Conservation (phyloP, 2,329 filamentous ascomycete species). For the Cryphonectria japonica region DNA sequence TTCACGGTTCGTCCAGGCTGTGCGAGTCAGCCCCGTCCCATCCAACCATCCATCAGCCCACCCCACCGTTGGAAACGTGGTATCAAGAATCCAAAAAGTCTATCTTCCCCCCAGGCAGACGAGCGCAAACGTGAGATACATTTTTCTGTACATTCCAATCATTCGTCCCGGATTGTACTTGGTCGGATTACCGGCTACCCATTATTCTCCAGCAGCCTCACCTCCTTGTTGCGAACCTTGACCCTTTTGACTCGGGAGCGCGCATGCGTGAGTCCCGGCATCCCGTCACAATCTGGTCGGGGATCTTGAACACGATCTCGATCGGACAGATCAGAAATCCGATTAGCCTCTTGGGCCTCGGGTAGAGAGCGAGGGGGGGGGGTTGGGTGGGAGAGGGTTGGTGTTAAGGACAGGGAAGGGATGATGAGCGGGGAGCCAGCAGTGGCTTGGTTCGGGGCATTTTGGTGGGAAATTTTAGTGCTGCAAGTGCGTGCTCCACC, state of each 20-base stretch:
- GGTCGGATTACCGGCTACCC: not conserved
- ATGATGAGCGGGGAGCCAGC: not conserved
- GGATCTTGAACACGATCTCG: slow-evolving; percentile 28
- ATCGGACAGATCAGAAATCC: slow-evolving; percentile 22
- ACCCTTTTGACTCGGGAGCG: not conserved
- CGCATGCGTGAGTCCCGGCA: not conserved
- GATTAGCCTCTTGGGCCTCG: slow-evolving; percentile 15
- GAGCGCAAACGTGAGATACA: no score
- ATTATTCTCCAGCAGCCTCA: not conserved
- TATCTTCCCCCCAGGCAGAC: no score
- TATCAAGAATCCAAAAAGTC: not conserved
- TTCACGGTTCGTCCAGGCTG: not conserved
- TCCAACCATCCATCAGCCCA: not conserved
- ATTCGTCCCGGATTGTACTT: not conserved
- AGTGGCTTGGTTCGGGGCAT: slow-evolving; percentile 3
- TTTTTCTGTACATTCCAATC: no score
- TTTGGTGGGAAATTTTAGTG: slow-evolving; percentile 17
- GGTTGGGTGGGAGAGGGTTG: no score
- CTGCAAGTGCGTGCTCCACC: not conserved
- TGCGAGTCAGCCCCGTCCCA: slow-evolving; percentile 1
- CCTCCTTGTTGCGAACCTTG: not conserved
- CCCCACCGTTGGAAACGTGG: not conserved
- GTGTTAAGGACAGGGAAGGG: not conserved
- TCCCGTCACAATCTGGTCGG: slow-evolving; percentile 26
- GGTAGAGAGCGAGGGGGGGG: not conserved